Evolutionary conservation across 495 filamentous ascomycete genomes (phyloP), one percentile per base, ranked within the genome.

Genomic region (Penicillium cosmopolitanum): DNA sequence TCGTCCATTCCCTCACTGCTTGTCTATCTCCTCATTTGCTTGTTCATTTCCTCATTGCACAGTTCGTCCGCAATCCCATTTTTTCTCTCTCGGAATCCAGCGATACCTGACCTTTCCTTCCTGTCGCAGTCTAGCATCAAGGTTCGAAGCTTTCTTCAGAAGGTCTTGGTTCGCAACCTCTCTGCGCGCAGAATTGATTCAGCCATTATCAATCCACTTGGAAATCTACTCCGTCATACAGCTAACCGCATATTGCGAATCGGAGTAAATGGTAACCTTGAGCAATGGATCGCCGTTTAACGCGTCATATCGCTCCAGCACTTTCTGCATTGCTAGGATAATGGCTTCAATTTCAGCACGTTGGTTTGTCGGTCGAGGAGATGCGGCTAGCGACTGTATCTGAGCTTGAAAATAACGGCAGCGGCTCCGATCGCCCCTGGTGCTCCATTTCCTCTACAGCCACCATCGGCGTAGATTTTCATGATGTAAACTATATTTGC

Each of bases 401-500:
- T 16, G n/a, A 6, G 21, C 42, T 1, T 44, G n/a, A 44, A 44
- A 18, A 44, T 15, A 2, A 16, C 42, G 6, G 42, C 42, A n/a
- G 42, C 42, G 4, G 42, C 42, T 2, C 15, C 42, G 2, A 16
- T 44, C 4, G 42, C 42, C 1, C 16, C 4, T 8, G 42, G 31
- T 44, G 11, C 12, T 19, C 42, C 34, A 23, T 56, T 44, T 13
- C 47, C 52, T 33, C 54, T 55, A 13, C 42, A 44, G 4, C 42
- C 42, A 1, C 42, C 42, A 18, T 44, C 42, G 42, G 16, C 19
- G 16, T 44, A 19, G 16, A 44, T 44, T 5, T 44, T 3, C 42
- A 44, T 44, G n/a, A 10, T 44, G 42, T 44, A 44, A 1, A 18
- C 42, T 16, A 44, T 44, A 0, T 44, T 38, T 31, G 28, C 28